These are phyloP conservation scores for Venustampulla echinocandica DNA, from an alignment of 495 filamentous ascomycete genomes.

Conservation along the genomic window DNA sequence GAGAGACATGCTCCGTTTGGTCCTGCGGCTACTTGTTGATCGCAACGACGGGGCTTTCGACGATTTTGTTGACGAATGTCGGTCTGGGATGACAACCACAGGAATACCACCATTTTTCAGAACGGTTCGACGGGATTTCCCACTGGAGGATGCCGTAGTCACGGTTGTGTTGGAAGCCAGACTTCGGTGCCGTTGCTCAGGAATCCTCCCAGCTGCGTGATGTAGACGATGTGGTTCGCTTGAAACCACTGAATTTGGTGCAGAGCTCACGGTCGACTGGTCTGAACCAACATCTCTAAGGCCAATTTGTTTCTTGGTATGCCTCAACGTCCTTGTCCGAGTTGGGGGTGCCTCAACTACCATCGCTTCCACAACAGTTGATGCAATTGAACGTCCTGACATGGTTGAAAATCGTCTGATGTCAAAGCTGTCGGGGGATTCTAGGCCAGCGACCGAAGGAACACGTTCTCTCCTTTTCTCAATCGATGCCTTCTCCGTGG, in stretches of 20 bases:
- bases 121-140: slow-evolving; percentile 46
- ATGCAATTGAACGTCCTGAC: slow-evolving; percentile 50
- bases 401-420: slow-evolving; percentile 49
- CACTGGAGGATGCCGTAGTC: slow-evolving; percentile 43
- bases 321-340: slow-evolving; percentile 53
- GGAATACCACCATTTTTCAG: slow-evolving; percentile 49
- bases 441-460: no score
- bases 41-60: slow-evolving; percentile 39
- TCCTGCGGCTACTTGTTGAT: slow-evolving; percentile 43
- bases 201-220: slow-evolving; percentile 39
- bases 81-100: slow-evolving; percentile 64
- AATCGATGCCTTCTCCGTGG: slow-evolving; percentile 18
- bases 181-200: slow-evolving; percentile 40
- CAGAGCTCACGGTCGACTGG: slow-evolving; percentile 44
- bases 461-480: no score
- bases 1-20: slow-evolving; percentile 38
- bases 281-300: slow-evolving; percentile 46
- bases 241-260: slow-evolving; percentile 36
- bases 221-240: slow-evolving; percentile 37
- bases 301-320: slow-evolving; percentile 51
- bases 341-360: slow-evolving; percentile 53
- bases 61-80: slow-evolving; percentile 55
- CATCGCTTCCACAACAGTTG: slow-evolving; percentile 63
- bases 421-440: slow-evolving; percentile 36
- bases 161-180: slow-evolving; percentile 49